These are phyloP conservation scores for Fusarium graminum DNA, from an alignment of 2,329 filamentous ascomycete species.

Conservation along the genomic window DNA sequence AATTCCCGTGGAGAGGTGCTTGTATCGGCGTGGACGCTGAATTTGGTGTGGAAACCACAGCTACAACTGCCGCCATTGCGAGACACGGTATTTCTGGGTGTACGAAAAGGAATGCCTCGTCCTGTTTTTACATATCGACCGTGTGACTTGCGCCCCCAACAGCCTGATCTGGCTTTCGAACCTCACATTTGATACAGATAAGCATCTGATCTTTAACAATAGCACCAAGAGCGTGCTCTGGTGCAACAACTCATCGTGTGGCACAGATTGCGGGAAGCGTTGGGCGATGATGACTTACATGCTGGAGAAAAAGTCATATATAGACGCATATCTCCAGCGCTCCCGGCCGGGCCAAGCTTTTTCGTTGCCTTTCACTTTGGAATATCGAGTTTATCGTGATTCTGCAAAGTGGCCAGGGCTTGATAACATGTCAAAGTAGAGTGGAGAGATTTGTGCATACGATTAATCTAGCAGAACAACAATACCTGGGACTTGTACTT, in stretches of 20 bases:
- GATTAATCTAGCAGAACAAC: too few species aligned
- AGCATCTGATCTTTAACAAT: conserved; percentile 6
- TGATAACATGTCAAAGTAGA: too few species aligned
- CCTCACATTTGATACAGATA: neutral
- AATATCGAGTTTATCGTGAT: too few species aligned
- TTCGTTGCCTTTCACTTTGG: too few species aligned
- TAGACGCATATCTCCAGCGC: too few species aligned
- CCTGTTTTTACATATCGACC: accelerated
- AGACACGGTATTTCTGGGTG: conserved; percentile 1
- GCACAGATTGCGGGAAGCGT: conserved; percentile 1
- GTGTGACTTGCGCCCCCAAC: accelerated
- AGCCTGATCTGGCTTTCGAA: conserved; percentile 12
- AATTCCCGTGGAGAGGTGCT: neutral
- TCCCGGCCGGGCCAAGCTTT: too few species aligned
- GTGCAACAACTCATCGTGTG: conserved; percentile 13
- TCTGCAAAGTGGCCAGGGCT: too few species aligned
- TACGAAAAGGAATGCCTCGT: neutral
- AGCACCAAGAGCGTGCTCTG: conserved; percentile 12
- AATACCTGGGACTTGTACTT: too few species aligned
- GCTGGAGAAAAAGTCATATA: too few species aligned
- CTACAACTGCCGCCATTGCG: neutral
- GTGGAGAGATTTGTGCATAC: too few species aligned
- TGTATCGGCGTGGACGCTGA: accelerated
- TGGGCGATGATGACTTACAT: conserved; percentile 12
- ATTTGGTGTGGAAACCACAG: neutral